These are phyloP conservation scores for Dovyalis caffra DNA, from an alignment of 345 rosid species.

Conservation along the genomic window DNA sequence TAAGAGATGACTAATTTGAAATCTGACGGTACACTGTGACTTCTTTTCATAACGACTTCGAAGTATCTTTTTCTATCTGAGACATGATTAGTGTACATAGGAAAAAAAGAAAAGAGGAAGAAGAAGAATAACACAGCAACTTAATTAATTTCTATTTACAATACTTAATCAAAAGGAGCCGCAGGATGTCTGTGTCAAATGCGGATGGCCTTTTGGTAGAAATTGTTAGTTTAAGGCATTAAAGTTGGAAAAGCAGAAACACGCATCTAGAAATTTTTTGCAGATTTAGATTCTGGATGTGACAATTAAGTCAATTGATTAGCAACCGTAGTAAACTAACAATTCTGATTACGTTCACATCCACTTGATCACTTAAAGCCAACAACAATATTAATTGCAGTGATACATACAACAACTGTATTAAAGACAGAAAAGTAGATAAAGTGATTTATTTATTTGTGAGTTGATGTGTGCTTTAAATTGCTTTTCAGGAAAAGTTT, in stretches of 20 bases:
- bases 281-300: conserved; percentile 9
- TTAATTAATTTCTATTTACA: neutral
- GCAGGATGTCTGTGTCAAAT: neutral
- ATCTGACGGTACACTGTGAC: too few relatives aligned
- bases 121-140: too few relatives aligned
- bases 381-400: neutral
- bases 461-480: too few relatives aligned
- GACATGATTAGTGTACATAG: too few relatives aligned
- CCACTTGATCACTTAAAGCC: neutral
- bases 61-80: too few relatives aligned
- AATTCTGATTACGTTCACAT: neutral
- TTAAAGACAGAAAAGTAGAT: neutral
- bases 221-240: neutral
- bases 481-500: too few relatives aligned
- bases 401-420: neutral
- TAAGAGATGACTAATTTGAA: too few relatives aligned
- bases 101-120: too few relatives aligned
- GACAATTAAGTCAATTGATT: conserved; percentile 21
- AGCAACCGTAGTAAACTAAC: neutral
- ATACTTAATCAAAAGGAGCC: neutral
- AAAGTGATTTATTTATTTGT: neutral
- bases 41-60: too few relatives aligned
- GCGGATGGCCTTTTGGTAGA: conserved; percentile 9
- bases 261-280: neutral
- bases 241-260: neutral